Conservation (phyloP, 257 asterid species). For the Plantago major region DNA sequence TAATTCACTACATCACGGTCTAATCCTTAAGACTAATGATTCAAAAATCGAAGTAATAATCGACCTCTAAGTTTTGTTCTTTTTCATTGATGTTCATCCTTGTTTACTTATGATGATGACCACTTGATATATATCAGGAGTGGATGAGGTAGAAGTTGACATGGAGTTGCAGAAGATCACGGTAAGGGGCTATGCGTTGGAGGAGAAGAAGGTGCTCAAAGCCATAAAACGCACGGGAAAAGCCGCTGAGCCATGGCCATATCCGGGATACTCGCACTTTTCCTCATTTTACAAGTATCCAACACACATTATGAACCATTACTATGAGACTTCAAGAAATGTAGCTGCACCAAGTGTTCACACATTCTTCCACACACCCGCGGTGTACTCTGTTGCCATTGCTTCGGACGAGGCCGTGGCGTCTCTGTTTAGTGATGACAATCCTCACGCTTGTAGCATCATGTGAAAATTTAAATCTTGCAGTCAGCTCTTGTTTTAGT, state of each 20-base stretch:
- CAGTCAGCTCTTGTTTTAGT: background rate
- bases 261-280: slow-evolving; percentile 67
- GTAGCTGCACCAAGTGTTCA: slow-evolving; percentile 57
- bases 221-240: slow-evolving; percentile 82
- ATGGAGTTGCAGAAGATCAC: slow-evolving; percentile 87
- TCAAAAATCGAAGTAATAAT: too few species aligned
- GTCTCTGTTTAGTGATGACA: slow-evolving; percentile 86
- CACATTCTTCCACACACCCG: slow-evolving; percentile 81
- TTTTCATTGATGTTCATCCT: too few species aligned
- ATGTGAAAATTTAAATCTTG: slow-evolving; percentile 39
- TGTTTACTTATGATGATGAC: background rate
- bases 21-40: too few species aligned
- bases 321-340: slow-evolving; percentile 66
- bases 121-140: slow-evolving; percentile 39
- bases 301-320: slow-evolving; percentile 60
- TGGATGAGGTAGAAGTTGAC: slow-evolving; percentile 77
- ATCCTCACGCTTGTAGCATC: slow-evolving; percentile 81
- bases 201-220: slow-evolving; percentile 66
- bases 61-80: too few species aligned
- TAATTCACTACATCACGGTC: too few species aligned
- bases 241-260: slow-evolving; percentile 99
- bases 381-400: slow-evolving; percentile 74
- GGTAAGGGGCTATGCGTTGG: slow-evolving; percentile 61
- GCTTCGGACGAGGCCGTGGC: slow-evolving; percentile 91
- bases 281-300: slow-evolving; percentile 89